phyloP scores from a whole-genome alignment of 2,329 filamentous ascomycete genomes.

The Alternaria hordeiaustralica region DNA sequence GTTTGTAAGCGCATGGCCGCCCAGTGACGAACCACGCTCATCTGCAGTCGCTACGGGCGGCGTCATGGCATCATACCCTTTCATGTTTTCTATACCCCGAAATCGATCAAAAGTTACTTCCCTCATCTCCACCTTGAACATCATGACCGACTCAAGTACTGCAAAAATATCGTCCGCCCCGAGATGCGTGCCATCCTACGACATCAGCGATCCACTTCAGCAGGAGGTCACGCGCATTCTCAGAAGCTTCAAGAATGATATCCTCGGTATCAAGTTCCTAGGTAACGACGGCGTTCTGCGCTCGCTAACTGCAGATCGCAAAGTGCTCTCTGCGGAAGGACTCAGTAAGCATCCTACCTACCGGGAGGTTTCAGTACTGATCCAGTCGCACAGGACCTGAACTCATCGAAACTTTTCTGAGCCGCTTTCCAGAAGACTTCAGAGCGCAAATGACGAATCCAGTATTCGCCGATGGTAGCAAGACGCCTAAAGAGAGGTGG shows the following conservation, averaged over 20 bases:
- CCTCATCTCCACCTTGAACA: not conserved
- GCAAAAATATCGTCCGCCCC: not conserved
- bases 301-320: conserved; percentile 10
- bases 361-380: not conserved
- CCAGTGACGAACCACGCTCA: not conserved
- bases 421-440: not conserved
- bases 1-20: not conserved
- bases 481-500: conserved; percentile 10
- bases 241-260: conserved; percentile 3
- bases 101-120: not conserved
- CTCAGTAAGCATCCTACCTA: not conserved
- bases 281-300: conserved; percentile 13
- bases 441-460: not conserved
- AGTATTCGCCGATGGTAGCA: not conserved
- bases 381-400: too few relatives aligned
- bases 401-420: not conserved
- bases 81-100: not conserved
- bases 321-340: conserved; percentile 4
- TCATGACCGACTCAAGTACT: not conserved
- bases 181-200: not conserved
- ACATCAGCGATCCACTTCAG: conserved; percentile 7
- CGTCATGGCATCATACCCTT: not conserved
- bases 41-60: not conserved
- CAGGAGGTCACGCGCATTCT: conserved; percentile 6
- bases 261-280: conserved; percentile 7